Percentiles rank a stretch among this genome's conserved stretches.
Conservation (phyloP, 192 early-diverging fungal species). For the Chytriomyces sp. region DNA sequence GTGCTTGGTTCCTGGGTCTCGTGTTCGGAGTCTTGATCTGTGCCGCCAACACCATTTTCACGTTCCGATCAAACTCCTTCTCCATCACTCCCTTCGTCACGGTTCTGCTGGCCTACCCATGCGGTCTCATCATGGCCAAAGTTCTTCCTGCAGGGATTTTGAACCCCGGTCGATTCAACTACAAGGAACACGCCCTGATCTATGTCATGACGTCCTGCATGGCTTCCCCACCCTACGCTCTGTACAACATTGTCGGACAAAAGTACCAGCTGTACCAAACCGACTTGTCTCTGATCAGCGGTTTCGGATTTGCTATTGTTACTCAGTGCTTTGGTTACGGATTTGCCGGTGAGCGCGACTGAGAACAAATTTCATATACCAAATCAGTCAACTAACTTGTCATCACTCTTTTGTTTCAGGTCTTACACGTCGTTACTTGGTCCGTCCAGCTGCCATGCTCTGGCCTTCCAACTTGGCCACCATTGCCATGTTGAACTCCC, state of each 20-base stretch:
- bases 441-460: constrained; percentile 81
- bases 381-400: no score
- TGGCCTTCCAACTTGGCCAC: constrained; percentile 73
- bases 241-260: neutral
- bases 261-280: constrained; percentile 11
- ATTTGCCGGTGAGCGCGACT: constrained; percentile 29
- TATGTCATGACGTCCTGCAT: neutral
- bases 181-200: neutral
- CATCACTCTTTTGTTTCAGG: constrained; percentile 42
- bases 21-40: constrained; percentile 38
- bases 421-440: constrained; percentile 71
- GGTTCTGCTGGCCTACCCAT: constrained; percentile 73
- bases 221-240: neutral
- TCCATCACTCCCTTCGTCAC: constrained; percentile 75
- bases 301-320: constrained; percentile 58
- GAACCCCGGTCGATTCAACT: constrained; percentile 70
- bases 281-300: neutral
- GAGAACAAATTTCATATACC: neutral
- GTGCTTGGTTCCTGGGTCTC: constrained; percentile 55
- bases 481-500: constrained; percentile 78
- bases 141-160: constrained; percentile 47
- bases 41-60: constrained; percentile 59
- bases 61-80: constrained; percentile 83
- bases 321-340: constrained; percentile 57
- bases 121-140: constrained; percentile 67